Base-by-base conservation (phyloP, 108 stramenopile species). In the Pseudonitzschia delicatissima region DNA sequence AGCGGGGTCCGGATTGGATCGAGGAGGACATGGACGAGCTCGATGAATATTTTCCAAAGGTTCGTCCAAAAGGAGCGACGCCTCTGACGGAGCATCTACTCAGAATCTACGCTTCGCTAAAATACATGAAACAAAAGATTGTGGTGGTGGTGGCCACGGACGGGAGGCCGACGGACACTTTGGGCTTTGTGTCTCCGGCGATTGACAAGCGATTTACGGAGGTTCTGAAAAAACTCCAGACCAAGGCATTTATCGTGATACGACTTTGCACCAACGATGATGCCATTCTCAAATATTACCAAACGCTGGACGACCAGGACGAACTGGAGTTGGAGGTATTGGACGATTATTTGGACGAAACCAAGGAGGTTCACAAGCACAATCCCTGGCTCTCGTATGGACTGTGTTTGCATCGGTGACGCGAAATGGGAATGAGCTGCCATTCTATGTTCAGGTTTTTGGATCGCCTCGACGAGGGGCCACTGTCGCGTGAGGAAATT, bases 111-210 rank as follows among this genome's bases (percentile, higher is more conserved):
- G 72, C 64, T 0, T 49, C 68, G 36, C 49, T 96, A 21, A 60
- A 66, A 40, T 60, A 63, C 12, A 63, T 75, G 36, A 80, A 83
- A 57, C 79, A 87, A 33, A 75, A 65, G 31, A 88, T 84, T 9
- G 80, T 81, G 2, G 61, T 96, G 4, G 72, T 94, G 17, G 28
- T 96, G 36, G 91, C 92, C 2, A 87, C 90, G 2, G 94, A 92
- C 65, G 94, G 94, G 29, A 71, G 77, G 13, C 84, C 88, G 0
- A 88, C 85, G 0, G 90, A 94, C 51, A 72, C 68, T 20, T 49
- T 32, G n/a, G 85, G 86, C 0, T 75, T 82, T 69, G 51, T 45
- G 18, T 66, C 66, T 20, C 47, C 52, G 0, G 57, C 55, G 29
- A 71, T 62, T 3, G 35, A 67, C 45, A 64, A 63, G 18, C 73